Base-by-base conservation (phyloP, 495 filamentous ascomycete genomes). In the Penicillium verhagenii region DNA sequence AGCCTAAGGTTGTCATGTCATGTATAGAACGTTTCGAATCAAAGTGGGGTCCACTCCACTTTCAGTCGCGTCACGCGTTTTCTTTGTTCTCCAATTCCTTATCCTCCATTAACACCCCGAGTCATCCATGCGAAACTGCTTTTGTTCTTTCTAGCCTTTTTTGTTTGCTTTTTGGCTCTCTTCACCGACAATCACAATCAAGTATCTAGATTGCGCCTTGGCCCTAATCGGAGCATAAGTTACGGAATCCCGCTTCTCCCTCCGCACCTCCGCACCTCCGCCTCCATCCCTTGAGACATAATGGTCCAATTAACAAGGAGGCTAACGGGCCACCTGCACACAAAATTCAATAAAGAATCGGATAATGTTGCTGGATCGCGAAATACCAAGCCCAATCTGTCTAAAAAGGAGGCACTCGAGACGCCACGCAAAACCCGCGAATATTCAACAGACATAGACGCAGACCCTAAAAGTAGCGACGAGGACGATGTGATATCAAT, bases 271-370 rank as follows among this genome's bases (percentile, higher is more conserved):
- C 21, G 33, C 21, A 45, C 20, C 16, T 45, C 23, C 42, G 23
- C 42, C 20, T 40, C 20, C 38, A 18, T 13, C 7, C 18, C 38
- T 13, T 42, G 14, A 14, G 33, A 9, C 46, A 63, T 38, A 49
- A 71, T 69, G 69, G 63, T 50, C 47, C 45, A 35, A 0, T 21
- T 74, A 2, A 66, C 56, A 3, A 58, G 21, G 31, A 33, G 6
- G 3, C 51, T 48, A 0, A n/a, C 4, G 0, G 7, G 25, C 8
- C 46, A 54, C 43, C 58, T 72, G 11, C 57, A 71, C 6, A 67
- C 69, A 1, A 71, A 14, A 2, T 72, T 65, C 51, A 64, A 52
- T 8, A 54, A 56, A 29, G 26, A 43, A 43, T n/a, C n/a, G n/a
- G n/a, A n/a, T n/a, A n/a, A n/a, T n/a, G n/a, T n/a, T n/a, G n/a